phyloP scores from a whole-genome alignment of 2,329 filamentous ascomycete species.

The Xylaria multiplex region DNA sequence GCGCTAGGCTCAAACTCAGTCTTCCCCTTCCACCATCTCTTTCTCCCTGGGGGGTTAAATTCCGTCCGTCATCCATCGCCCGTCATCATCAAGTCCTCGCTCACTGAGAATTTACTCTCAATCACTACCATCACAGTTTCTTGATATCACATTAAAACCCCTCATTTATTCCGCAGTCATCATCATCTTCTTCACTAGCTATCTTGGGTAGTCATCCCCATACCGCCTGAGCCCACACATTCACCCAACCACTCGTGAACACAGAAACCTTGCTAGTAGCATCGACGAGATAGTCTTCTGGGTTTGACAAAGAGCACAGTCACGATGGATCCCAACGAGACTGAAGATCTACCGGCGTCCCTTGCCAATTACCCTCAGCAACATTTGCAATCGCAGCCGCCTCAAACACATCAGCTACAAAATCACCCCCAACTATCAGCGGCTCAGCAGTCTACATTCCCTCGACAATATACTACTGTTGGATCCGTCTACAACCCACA shows the following conservation, averaged over 20 bases:
- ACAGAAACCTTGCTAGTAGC: not conserved
- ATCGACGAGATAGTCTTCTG: not conserved
- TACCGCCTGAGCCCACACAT: not conserved
- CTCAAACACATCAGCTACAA: not conserved
- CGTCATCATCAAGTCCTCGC: not conserved
- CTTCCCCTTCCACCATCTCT: not conserved
- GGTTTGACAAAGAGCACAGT: not conserved
- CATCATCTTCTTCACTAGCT: not conserved
- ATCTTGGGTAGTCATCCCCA: constrained; percentile 1
- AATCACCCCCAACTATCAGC: constrained; percentile 4
- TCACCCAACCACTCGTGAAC: not conserved
- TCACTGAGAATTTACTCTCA: not conserved
- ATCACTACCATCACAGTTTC: not conserved
- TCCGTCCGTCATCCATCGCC: too few species aligned
- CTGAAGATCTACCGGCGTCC: constrained; percentile 5
- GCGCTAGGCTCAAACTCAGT: not conserved
- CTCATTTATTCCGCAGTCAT: not conserved
- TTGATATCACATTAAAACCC: not conserved
- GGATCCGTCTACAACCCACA: constrained; percentile 66
- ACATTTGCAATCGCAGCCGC: not conserved
- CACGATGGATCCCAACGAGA: constrained; percentile 26
- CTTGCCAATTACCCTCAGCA: not conserved
- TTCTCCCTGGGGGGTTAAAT: too few species aligned
- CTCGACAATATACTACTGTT: constrained; percentile 62
- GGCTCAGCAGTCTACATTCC: constrained; percentile 37